Percentiles rank a stretch among this genome's conserved stretches.
Conservation (phyloP, 2,329 filamentous ascomycete species). For the Verticillium zaregamsianum region DNA sequence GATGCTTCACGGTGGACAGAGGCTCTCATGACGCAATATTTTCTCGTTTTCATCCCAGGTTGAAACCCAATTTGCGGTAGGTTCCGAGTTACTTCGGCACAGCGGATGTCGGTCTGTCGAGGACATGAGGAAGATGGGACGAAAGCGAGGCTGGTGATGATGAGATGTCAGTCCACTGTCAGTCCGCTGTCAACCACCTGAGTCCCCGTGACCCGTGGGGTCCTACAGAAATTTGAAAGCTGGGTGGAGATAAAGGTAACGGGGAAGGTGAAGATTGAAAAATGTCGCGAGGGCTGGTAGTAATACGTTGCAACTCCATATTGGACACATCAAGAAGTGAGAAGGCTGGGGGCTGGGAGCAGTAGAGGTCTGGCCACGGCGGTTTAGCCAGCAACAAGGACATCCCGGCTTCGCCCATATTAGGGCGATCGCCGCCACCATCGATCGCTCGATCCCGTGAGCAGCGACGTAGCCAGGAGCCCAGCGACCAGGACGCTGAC, state of each 20-base stretch:
- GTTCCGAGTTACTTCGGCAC: neutral
- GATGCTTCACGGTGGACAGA: neutral
- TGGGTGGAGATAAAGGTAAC: neutral
- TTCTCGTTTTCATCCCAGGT: neutral
- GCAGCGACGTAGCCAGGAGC: neutral
- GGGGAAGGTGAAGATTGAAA: neutral
- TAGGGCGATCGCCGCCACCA: neutral
- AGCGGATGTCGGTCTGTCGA: neutral
- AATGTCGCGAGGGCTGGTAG: neutral
- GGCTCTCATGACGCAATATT: neutral
- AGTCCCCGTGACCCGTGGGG: neutral
- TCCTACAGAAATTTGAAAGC: neutral
- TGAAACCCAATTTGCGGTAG: neutral
- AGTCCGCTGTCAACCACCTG: neutral
- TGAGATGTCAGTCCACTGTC: neutral
- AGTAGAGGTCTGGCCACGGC: neutral
- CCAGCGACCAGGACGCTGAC: neutral
- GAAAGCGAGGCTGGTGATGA: neutral
- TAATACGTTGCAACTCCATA: neutral
- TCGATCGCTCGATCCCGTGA: neutral
- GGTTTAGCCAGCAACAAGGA: neutral
- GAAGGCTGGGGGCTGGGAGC: neutral
- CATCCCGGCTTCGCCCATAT: neutral
- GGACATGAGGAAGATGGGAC: neutral
- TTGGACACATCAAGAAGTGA: neutral